Evolutionary conservation across 805 yeast species (phyloP).

Genomic region (Saccharomycopsis guyanensis): DNA sequence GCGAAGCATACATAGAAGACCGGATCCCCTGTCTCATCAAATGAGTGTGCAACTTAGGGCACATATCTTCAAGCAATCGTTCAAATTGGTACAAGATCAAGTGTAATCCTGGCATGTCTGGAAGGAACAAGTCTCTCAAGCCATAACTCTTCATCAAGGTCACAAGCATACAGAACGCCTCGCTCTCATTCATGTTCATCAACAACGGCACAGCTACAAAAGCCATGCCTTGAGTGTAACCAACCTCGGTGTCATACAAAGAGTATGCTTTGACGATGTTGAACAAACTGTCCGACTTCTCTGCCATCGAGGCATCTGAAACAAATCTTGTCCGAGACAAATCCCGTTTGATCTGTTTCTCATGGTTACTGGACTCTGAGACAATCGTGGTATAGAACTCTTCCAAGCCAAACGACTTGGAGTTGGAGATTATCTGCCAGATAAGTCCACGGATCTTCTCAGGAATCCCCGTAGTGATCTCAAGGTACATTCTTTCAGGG

Average conservation of each 20-base stretch:
- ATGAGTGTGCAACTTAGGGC: slow-evolving; percentile 70
- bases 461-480: slow-evolving; percentile 76
- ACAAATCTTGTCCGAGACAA: slow-evolving; percentile 80
- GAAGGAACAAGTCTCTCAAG: slow-evolving; percentile 68
- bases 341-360: slow-evolving; percentile 73
- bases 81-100: slow-evolving; percentile 83
- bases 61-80: slow-evolving; percentile 66
- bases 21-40: slow-evolving; percentile 78
- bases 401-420: slow-evolving; percentile 58
- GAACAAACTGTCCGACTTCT: slow-evolving; percentile 56
- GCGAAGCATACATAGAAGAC: slow-evolving; percentile 94
- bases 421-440: slow-evolving; percentile 84
- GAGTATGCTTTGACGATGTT: slow-evolving; percentile 80
- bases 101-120: slow-evolving; percentile 93
- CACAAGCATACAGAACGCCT: slow-evolving; percentile 75
- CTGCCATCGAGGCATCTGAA: slow-evolving; percentile 41
- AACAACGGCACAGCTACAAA: slow-evolving; percentile 81
- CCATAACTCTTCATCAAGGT: slow-evolving; percentile 79
- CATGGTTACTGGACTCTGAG: slow-evolving; percentile 47
- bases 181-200: slow-evolving; percentile 73
- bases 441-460: slow-evolving; percentile 77
- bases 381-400: slow-evolving; percentile 46
- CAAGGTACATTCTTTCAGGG: slow-evolving; percentile 49
- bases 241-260: slow-evolving; percentile 83
- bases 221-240: slow-evolving; percentile 98